A percentile compares a stretch with the other conserved stretches of the same genome.
These are phyloP conservation scores for Cladobotryum mycophilum DNA, from an alignment of 2,329 filamentous ascomycete genomes.

Conservation along the genomic window DNA sequence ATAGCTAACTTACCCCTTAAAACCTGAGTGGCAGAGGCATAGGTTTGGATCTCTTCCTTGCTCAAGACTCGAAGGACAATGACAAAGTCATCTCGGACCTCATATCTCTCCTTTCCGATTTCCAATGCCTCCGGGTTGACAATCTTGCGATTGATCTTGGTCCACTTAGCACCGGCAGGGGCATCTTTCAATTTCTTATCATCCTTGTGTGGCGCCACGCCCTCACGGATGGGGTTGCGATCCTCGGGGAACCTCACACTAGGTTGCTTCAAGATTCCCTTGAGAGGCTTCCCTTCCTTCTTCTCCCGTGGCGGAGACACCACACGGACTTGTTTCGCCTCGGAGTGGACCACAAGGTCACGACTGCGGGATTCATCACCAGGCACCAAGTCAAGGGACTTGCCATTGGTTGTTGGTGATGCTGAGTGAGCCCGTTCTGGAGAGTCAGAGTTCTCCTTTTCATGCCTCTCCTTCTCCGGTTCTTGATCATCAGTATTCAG, in stretches of 20 bases:
- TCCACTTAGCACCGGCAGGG: conserved; percentile 78
- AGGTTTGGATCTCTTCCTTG: conserved; percentile 83
- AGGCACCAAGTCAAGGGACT: conserved; percentile 12
- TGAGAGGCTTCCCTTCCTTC: conserved; percentile 62
- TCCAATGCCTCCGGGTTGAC: conserved; percentile 87
- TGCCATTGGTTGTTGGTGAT: conserved; percentile 15
- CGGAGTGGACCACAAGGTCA: conserved; percentile 29
- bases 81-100: conserved; percentile 87
- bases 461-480: conserved; percentile 15
- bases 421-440: conserved; percentile 13
- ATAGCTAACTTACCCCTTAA: conserved; percentile 59
- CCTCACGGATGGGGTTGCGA: conserved; percentile 74
- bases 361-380: conserved; percentile 36
- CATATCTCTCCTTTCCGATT: conserved; percentile 81
- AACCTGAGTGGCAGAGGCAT: conserved; percentile 73
- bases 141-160: conserved; percentile 80
- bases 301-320: conserved; percentile 65
- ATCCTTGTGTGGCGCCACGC: conserved; percentile 90
- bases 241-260: conserved; percentile 83
- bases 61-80: conserved; percentile 84
- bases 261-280: conserved; percentile 80
- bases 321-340: conserved; percentile 53
- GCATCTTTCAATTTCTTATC: conserved; percentile 66
- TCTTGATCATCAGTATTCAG: conserved; percentile 25
- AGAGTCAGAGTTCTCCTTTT: conserved; percentile 1